Evolutionary conservation across 179 eudicot species (phyloP).

Genomic region (Sideroxylon spinosum): DNA sequence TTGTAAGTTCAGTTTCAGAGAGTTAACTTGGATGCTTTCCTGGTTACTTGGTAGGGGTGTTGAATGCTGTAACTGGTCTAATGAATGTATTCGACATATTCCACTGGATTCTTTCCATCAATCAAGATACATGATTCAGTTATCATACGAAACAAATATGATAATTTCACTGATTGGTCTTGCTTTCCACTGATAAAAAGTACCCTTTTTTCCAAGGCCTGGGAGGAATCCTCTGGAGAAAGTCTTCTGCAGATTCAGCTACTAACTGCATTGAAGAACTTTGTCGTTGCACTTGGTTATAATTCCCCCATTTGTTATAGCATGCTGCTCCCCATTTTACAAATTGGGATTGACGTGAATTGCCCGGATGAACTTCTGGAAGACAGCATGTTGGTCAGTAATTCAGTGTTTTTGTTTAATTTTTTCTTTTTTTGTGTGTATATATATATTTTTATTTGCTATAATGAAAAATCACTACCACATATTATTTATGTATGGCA

Average conservation of each 20-base stretch:
- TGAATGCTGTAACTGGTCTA: neutral
- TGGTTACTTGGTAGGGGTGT: neutral
- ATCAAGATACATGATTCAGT: neutral
- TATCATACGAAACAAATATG: neutral
- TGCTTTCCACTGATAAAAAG: conserved; percentile 14
- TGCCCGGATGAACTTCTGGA: conserved; percentile 97
- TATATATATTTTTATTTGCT: neutral
- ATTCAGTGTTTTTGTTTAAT: neutral
- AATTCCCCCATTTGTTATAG: conserved; percentile 78
- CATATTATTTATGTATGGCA: neutral
- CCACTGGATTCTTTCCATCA: neutral
- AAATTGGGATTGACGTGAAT: conserved; percentile 62
- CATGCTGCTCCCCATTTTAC: conserved; percentile 74
- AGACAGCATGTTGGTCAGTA: conserved; percentile 85
- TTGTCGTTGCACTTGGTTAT: conserved; percentile 82
- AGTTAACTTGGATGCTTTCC: neutral
- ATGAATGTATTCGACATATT: neutral
- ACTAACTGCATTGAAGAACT: conserved; percentile 77
- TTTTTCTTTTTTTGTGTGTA: neutral
- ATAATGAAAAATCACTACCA: neutral
- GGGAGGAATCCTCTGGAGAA: conserved; percentile 96
- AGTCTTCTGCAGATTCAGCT: conserved; percentile 98
- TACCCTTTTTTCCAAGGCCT: conserved; percentile 46
- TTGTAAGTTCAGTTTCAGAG: neutral
- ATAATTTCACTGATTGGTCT: neutral